Evolutionary conservation across 352 stramenopile species (phyloP).

Genomic region (Phytophthora cajani): DNA sequence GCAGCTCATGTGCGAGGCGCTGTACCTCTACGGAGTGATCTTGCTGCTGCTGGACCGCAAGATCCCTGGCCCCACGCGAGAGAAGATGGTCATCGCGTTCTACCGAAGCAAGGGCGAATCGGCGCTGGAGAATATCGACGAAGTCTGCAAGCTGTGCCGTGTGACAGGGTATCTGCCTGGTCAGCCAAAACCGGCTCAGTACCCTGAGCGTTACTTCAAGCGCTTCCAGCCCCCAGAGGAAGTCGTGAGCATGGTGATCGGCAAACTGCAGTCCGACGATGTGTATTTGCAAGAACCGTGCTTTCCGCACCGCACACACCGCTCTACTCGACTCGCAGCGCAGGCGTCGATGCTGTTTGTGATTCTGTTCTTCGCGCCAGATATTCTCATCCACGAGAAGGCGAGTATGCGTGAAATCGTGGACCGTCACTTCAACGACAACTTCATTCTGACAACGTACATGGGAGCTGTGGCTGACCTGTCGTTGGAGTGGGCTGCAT

Average conservation of each 20-base stretch:
- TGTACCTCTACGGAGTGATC: slow-evolving; percentile 96
- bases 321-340: slow-evolving; percentile 88
- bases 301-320: slow-evolving; percentile 94
- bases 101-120: slow-evolving; percentile 91
- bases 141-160: slow-evolving; percentile 92
- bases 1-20: slow-evolving; percentile 94
- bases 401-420: slow-evolving; percentile 95
- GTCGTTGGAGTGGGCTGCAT: slow-evolving; percentile 92
- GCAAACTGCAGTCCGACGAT: slow-evolving; percentile 94
- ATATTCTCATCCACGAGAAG: slow-evolving; percentile 93
- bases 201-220: slow-evolving; percentile 91
- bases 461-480: slow-evolving; percentile 95
- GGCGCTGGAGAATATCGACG: slow-evolving; percentile 90
- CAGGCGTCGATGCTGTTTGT: slow-evolving; percentile 97
- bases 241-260: slow-evolving; percentile 94
- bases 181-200: slow-evolving; percentile 84
- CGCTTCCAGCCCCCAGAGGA: slow-evolving; percentile 87
- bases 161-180: slow-evolving; percentile 90
- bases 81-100: slow-evolving; percentile 93
- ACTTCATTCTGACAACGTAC: slow-evolving; percentile 96
- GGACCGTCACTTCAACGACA: slow-evolving; percentile 96
- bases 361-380: slow-evolving; percentile 94
- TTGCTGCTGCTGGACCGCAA: slow-evolving; percentile 94
- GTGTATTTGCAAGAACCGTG: slow-evolving; percentile 92
- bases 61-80: slow-evolving; percentile 86